Evolutionary conservation across 2,329 filamentous ascomycete species (phyloP).

Genomic region (Colletotrichum truncatum): DNA sequence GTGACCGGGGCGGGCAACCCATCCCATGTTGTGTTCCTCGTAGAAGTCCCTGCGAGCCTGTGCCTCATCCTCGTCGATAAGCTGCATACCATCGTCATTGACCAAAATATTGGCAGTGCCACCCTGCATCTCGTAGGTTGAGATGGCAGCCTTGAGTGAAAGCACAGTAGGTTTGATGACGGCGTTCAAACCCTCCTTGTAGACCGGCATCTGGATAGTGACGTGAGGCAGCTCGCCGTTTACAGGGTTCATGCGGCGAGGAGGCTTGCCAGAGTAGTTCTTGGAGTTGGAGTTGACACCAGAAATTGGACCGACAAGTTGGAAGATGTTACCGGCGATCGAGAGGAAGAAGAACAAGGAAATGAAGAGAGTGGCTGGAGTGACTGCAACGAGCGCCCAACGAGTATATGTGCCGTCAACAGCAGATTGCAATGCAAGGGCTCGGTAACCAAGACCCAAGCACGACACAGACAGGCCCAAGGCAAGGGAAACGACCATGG

Average conservation of each 20-base stretch:
- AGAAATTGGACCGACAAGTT: constrained; percentile 59
- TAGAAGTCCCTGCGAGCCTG: constrained; percentile 63
- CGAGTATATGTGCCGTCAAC: constrained; percentile 64
- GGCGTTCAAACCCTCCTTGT: constrained; percentile 47
- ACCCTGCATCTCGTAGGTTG: constrained; percentile 62
- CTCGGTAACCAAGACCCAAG: constrained; percentile 65
- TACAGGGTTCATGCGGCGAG: constrained; percentile 40
- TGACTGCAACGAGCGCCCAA: constrained; percentile 59
- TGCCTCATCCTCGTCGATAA: constrained; percentile 60
- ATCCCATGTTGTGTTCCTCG: constrained; percentile 66
- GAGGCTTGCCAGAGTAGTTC: constrained; percentile 51
- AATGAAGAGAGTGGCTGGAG: constrained; percentile 67
- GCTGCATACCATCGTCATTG: constrained; percentile 75
- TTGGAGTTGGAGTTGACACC: constrained; percentile 52
- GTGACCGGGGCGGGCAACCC: constrained; percentile 61
- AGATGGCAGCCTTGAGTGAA: constrained; percentile 58
- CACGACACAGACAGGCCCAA: constrained; percentile 60
- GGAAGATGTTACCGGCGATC: constrained; percentile 48
- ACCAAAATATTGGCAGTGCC: constrained; percentile 74
- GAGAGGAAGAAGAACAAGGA: constrained; percentile 54
- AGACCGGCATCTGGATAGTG: constrained; percentile 56
- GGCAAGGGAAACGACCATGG: constrained; percentile 61
- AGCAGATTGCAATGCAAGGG: constrained; percentile 62
- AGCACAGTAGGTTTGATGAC: constrained; percentile 60
- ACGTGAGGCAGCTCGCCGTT: constrained; percentile 48